Percentiles rank a stretch among this genome's conserved stretches.
These are phyloP conservation scores for Agroathelia rolfsii DNA, from an alignment of 1,284 basidiomycete genomes.

Conservation along the genomic window DNA sequence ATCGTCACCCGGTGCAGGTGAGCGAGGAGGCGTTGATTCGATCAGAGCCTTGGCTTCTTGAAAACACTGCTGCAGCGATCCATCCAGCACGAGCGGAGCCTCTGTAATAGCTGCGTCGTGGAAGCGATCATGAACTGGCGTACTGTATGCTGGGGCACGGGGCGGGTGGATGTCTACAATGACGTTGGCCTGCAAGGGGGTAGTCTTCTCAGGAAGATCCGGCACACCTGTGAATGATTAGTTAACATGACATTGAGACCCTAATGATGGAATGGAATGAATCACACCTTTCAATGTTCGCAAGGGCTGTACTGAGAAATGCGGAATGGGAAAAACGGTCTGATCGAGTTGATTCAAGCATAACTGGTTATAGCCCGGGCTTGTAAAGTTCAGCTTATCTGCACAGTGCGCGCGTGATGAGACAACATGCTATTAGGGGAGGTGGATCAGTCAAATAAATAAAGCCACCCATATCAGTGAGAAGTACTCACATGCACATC, in stretches of 20 bases:
- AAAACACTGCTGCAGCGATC: slow-evolving; percentile 26
- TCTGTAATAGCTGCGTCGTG: slow-evolving; percentile 28
- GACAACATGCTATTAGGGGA: slow-evolving; percentile 50
- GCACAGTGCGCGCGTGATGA: slow-evolving; percentile 49
- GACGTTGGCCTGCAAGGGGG: slow-evolving; percentile 27
- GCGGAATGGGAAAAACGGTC: slow-evolving; percentile 65
- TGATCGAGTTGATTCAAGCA: slow-evolving; percentile 66
- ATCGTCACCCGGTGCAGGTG: slow-evolving; percentile 53
- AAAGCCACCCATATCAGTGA: background rate
- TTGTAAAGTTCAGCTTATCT: slow-evolving; percentile 69
- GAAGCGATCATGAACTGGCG: slow-evolving; percentile 35
- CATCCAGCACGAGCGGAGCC: slow-evolving; percentile 24
- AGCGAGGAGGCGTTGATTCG: too few relatives aligned
- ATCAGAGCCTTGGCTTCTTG: slow-evolving; percentile 20
- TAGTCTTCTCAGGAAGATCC: slow-evolving; percentile 36
- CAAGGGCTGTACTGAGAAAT: slow-evolving; percentile 34
- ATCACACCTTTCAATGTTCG: slow-evolving; percentile 37
- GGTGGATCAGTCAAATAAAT: background rate
- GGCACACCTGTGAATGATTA: slow-evolving; percentile 28
- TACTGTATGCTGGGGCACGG: slow-evolving; percentile 26
- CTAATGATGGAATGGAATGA: too few relatives aligned
- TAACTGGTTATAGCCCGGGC: slow-evolving; percentile 63
- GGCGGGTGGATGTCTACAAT: slow-evolving; percentile 35
- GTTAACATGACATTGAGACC: too few relatives aligned
- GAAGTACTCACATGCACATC: slow-evolving; percentile 44